Percentiles rank a stretch among this genome's conserved stretches.
These are phyloP conservation scores for Elymus sibiricus DNA, from an alignment of 176 grass and related monocot genomes.

Conservation along the genomic window DNA sequence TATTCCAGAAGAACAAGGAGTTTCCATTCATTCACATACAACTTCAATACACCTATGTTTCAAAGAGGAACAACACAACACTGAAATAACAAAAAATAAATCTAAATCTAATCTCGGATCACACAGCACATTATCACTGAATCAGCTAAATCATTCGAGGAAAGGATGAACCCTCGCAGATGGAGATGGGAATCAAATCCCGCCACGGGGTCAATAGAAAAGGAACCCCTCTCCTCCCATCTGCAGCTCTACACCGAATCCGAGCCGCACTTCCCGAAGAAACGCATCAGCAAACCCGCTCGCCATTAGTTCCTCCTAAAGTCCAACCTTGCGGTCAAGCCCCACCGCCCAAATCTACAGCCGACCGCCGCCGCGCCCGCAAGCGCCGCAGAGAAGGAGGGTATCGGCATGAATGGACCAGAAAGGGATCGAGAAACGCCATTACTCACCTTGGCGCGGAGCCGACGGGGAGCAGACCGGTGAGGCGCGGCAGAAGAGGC, in stretches of 20 bases:
- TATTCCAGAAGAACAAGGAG: not conserved
- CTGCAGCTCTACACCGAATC: slow-evolving; percentile 14
- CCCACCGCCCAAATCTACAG: slow-evolving; percentile 19
- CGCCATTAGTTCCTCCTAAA: not conserved
- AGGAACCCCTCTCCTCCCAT: not conserved
- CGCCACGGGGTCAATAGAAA: not conserved
- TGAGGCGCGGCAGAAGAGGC: not conserved
- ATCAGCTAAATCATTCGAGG: not conserved
- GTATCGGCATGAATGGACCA: not conserved
- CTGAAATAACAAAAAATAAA: not conserved
- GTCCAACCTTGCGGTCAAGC: not conserved
- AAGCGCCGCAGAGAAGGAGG: not conserved
- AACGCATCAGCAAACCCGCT: not conserved
- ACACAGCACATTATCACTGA: not conserved
- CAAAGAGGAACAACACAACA: not conserved
- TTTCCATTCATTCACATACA: not conserved
- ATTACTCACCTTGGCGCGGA: slow-evolving; percentile 30
- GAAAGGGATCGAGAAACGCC: not conserved
- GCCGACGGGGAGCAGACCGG: slow-evolving; percentile 1
- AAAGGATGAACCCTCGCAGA: slow-evolving; percentile 12
- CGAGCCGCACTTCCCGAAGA: not conserved
- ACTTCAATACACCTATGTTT: not conserved
- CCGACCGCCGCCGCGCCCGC: not conserved
- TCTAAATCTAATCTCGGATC: slow-evolving; percentile 1
- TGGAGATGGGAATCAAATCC: not conserved